These are phyloP conservation scores for Globisporangium acanthophoron DNA, from an alignment of 352 stramenopile genomes.

Conservation along the genomic window DNA sequence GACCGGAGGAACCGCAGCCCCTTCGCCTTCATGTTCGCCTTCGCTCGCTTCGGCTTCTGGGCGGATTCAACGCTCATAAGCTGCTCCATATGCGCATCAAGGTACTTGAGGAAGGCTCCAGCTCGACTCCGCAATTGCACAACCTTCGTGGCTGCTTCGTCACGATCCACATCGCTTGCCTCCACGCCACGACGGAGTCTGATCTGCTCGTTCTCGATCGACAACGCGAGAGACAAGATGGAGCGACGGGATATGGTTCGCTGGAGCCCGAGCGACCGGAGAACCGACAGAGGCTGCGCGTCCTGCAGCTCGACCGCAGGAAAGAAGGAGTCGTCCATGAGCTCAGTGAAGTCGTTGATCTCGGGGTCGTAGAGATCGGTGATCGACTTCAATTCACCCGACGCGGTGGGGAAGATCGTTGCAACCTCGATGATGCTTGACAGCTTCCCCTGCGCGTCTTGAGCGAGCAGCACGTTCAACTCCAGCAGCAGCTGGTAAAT, in stretches of 20 bases:
- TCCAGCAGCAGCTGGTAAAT: conserved; percentile 41
- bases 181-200: conserved; percentile 15
- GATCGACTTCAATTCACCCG: conserved; percentile 49
- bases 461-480: conserved; percentile 25
- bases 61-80: conserved; percentile 26
- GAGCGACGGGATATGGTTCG: conserved; percentile 54
- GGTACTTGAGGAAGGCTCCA: conserved; percentile 54
- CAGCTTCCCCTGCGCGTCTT: conserved; percentile 39
- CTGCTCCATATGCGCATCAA: conserved; percentile 56
- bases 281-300: conserved; percentile 34
- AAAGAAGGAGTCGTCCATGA: conserved; percentile 71
- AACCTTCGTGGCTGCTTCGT: conserved; percentile 11
- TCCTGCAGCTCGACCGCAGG: conserved; percentile 55
- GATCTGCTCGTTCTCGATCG: conserved; percentile 47
- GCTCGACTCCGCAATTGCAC: conserved; percentile 30
- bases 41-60: conserved; percentile 19
- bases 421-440: conserved; percentile 34
- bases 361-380: conserved; percentile 67
- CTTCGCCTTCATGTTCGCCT: conserved; percentile 43
- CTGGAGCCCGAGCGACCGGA: conserved; percentile 67
- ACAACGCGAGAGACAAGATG: conserved; percentile 54
- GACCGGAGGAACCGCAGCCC: conserved; percentile 49
- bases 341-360: conserved; percentile 57
- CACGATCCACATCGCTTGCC: conserved; percentile 10
- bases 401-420: conserved; percentile 57